Conservation (phyloP, 257 asterid genomes). For the Solanum ossicruentum region DNA sequence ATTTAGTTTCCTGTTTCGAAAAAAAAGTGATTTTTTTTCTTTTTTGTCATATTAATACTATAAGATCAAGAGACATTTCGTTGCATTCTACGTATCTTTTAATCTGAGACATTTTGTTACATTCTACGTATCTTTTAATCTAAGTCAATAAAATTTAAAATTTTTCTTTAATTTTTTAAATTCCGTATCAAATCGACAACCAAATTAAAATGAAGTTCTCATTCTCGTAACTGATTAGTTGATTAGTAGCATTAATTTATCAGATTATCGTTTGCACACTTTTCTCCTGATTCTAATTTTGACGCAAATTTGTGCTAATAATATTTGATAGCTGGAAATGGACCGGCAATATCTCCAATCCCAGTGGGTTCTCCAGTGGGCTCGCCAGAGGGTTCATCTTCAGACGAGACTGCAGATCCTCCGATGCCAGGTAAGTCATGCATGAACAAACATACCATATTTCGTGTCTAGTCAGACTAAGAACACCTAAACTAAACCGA, state of each 20-base stretch:
- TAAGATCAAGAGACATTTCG: no score
- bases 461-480: background rate
- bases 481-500: background rate
- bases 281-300: background rate
- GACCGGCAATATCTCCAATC: constrained; percentile 48
- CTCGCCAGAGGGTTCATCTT: background rate
- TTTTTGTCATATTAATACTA: no score
- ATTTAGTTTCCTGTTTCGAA: no score
- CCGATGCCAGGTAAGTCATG: background rate
- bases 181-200: background rate
- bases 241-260: background rate
- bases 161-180: background rate
- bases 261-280: background rate
- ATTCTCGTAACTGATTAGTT: background rate
- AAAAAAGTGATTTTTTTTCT: no score
- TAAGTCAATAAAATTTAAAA: background rate
- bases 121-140: background rate
- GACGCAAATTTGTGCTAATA: background rate
- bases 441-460: background rate
- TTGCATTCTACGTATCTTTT: background rate
- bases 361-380: constrained; percentile 44
- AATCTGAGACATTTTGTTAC: background rate
- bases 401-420: constrained; percentile 11
- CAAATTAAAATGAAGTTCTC: background rate
- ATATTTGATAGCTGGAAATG: constrained; percentile 32